Percentiles rank a stretch among this genome's conserved stretches.
phyloP scores from a whole-genome alignment of 129 eudicot species.

The Mikania micrantha region DNA sequence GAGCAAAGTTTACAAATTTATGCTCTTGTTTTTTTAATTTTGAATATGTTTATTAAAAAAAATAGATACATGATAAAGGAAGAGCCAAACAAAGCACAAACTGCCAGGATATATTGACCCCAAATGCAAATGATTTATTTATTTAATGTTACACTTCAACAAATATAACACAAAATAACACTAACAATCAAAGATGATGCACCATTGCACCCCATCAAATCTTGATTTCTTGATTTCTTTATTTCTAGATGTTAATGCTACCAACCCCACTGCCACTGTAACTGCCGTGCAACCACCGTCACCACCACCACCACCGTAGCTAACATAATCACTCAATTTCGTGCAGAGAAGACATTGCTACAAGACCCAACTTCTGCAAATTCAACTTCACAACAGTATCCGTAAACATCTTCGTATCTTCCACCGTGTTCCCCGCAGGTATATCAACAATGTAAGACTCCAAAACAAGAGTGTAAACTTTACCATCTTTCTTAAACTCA shows the following conservation, averaged over 20 bases:
- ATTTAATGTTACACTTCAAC: conserved; percentile 12
- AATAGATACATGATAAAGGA: neutral
- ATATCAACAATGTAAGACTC: conserved; percentile 77
- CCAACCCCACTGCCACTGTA: conserved; percentile 8
- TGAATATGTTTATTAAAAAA: neutral
- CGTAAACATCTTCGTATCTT: conserved; percentile 80
- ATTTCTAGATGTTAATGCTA: neutral
- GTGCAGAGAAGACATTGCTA: conserved; percentile 49
- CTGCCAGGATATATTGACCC: neutral
- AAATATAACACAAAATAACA: neutral
- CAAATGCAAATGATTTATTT: neutral
- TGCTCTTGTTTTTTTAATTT: neutral
- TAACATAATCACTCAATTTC: conserved; percentile 21
- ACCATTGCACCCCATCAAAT: neutral
- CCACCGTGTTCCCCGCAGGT: conserved; percentile 70
- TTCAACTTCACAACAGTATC: conserved; percentile 79
- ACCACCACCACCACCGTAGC: neutral
- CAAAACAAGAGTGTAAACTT: conserved; percentile 55
- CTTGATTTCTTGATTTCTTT: neutral
- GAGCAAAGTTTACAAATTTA: neutral
- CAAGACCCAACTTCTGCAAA: conserved; percentile 63
- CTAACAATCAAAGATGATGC: neutral
- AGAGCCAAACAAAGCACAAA: neutral
- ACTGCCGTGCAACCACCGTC: neutral
- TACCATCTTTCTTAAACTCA: conserved; percentile 45